Conservation (phyloP, 495 filamentous ascomycete species). For the Penicillium lagena region DNA sequence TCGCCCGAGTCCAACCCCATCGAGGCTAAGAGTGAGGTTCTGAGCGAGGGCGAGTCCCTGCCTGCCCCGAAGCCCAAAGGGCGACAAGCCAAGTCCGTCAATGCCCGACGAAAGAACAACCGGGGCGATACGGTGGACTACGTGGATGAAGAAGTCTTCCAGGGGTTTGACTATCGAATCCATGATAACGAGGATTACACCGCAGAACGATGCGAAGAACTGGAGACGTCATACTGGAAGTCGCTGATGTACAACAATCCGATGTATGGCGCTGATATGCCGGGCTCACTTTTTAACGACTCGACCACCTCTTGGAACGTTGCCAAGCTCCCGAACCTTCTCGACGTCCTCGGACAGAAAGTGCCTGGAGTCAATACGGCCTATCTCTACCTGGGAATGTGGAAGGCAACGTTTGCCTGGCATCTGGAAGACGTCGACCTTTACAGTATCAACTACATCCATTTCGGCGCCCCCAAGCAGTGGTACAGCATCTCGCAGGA, state of each 20-base stretch:
- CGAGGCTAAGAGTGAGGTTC: slow-evolving; percentile 40
- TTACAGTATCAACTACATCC: slow-evolving; percentile 99
- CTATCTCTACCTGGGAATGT: slow-evolving; percentile 98
- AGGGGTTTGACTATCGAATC: slow-evolving; percentile 81
- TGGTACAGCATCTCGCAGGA: slow-evolving; percentile 99
- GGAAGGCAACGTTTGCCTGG: slow-evolving; percentile 99
- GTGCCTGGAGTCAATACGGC: slow-evolving; percentile 97
- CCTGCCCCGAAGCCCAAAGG: slow-evolving; percentile 41
- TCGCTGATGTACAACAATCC: slow-evolving; percentile 90
- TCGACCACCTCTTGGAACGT: slow-evolving; percentile 84
- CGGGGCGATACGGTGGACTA: slow-evolving; percentile 60
- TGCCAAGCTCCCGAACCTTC: slow-evolving; percentile 83
- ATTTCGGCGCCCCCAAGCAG: slow-evolving; percentile 97
- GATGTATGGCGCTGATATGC: slow-evolving; percentile 95
- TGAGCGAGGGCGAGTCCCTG: slow-evolving; percentile 46
- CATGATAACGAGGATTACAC: slow-evolving; percentile 79
- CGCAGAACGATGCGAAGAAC: slow-evolving; percentile 81
- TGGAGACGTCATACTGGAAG: slow-evolving; percentile 94
- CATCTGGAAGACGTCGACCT: slow-evolving; percentile 98
- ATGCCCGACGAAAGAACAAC: slow-evolving; percentile 73
- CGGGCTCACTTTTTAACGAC: slow-evolving; percentile 91
- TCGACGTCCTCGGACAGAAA: slow-evolving; percentile 91
- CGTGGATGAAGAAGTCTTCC: slow-evolving; percentile 81
- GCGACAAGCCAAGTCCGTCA: slow-evolving; percentile 52
- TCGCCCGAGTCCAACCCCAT: slow-evolving; percentile 44